Percentiles rank a stretch among this genome's conserved stretches.
Conservation (phyloP, 345 rosid species). For the Pseudoturritis turrita region DNA sequence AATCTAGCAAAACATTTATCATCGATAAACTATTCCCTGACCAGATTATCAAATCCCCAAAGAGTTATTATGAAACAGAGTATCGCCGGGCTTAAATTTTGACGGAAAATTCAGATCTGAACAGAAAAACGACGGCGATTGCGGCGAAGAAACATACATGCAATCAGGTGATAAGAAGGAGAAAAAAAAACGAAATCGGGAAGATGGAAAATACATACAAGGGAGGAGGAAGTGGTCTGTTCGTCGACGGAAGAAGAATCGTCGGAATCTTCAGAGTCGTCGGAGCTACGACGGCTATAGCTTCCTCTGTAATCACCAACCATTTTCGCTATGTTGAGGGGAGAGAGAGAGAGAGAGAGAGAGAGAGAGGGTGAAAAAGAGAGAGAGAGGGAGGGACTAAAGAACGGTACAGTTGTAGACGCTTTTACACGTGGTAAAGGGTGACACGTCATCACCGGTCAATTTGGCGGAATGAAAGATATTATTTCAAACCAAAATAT, state of each 20-base stretch:
- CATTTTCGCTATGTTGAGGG: neutral
- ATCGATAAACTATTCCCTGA: no score
- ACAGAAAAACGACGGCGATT: neutral
- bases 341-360: slow-evolving; percentile 4
- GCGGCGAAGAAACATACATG: slow-evolving; percentile 1
- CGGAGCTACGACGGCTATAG: slow-evolving; percentile 29
- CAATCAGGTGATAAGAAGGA: neutral
- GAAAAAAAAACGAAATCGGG: neutral
- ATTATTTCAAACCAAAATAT: slow-evolving; percentile 18
- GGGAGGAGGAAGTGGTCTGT: slow-evolving; percentile 27
- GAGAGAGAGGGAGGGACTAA: slow-evolving; percentile 1
- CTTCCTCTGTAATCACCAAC: slow-evolving; percentile 33
- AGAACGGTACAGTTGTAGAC: slow-evolving; percentile 51
- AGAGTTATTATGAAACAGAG: neutral
- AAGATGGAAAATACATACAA: slow-evolving; percentile 20
- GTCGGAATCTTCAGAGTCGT: slow-evolving; percentile 25
- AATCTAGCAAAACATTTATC: no score
- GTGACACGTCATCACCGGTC: slow-evolving; percentile 47
- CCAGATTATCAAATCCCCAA: no score
- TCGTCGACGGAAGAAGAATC: slow-evolving; percentile 26
- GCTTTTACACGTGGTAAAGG: slow-evolving; percentile 65
- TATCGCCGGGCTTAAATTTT: neutral
- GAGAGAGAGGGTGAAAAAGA: neutral
- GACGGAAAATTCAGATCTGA: neutral
- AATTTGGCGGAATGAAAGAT: slow-evolving; percentile 19